Percentiles rank a stretch among this genome's conserved stretches.
Evolutionary conservation across 202 grass and related monocot species (phyloP).

Genomic region (Panicum virgatum): DNA sequence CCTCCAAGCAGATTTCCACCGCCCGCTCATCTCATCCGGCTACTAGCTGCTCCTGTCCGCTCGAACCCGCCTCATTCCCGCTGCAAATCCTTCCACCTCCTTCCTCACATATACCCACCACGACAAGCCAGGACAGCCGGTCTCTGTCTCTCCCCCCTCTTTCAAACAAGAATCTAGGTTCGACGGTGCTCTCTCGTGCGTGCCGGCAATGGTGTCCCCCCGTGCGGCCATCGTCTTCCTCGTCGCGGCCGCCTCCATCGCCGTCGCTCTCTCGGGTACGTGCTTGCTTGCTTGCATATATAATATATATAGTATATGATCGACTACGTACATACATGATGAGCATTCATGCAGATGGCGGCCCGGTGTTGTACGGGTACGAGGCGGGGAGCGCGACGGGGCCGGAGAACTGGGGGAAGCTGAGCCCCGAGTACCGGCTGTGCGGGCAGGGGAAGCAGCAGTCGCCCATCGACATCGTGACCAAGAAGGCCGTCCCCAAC

Average conservation of each 20-base stretch:
- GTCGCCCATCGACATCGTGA: conserved; percentile 73
- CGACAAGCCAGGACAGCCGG: background rate
- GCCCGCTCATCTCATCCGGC: background rate
- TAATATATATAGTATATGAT: no score
- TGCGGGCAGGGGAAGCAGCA: conserved; percentile 57
- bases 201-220: background rate
- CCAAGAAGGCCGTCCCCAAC: conserved; percentile 6
- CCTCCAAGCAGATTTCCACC: background rate
- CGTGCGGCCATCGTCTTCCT: background rate
- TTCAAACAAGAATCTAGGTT: no score
- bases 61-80: background rate
- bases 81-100: background rate
- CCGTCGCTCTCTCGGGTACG: conserved; percentile 4
- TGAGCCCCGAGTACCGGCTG: conserved; percentile 46
- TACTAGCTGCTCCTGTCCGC: background rate
- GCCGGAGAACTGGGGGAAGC: conserved; percentile 61
- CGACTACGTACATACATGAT: no score
- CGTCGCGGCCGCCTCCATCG: background rate
- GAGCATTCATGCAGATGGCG: no score
- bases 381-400: background rate
- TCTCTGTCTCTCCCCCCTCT: no score
- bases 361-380: conserved; percentile 34
- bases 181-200: no score
- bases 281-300: no score
- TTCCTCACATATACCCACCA: background rate